Conservation (phyloP, 2,329 filamentous ascomycete species). For the Rugonectria rugulosa region DNA sequence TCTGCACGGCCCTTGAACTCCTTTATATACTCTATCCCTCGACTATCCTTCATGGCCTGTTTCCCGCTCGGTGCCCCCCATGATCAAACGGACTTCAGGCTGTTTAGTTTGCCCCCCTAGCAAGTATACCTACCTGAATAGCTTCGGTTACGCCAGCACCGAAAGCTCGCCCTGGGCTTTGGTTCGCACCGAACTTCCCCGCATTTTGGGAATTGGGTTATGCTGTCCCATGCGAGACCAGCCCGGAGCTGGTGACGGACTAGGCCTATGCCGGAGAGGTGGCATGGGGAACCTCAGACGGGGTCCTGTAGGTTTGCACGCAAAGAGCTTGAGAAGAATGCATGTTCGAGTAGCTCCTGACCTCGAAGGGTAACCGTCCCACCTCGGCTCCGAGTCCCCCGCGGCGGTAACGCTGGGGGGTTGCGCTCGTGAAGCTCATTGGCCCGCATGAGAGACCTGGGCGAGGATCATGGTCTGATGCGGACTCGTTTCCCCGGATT, state of each 20-base stretch:
- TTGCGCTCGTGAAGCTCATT: slow-evolving; percentile 1
- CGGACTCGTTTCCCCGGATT: slow-evolving; percentile 7
- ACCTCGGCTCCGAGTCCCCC: slow-evolving; percentile 20
- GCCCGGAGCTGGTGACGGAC: neutral
- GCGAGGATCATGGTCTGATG: slow-evolving; percentile 3
- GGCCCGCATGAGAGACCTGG: neutral
- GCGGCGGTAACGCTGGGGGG: neutral
- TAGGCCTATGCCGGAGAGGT: neutral
- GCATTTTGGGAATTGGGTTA: slow-evolving; percentile 1
- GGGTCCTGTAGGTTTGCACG: neutral
- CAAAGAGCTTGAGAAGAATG: neutral
- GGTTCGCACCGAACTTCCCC: slow-evolving; percentile 15
- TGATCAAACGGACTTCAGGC: slow-evolving; percentile 15
- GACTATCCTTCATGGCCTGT: slow-evolving; percentile 5
- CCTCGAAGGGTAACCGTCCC: neutral
- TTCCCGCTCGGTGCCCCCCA: neutral
- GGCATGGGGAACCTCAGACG: neutral
- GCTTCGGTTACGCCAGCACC: neutral
- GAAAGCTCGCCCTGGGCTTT: neutral
- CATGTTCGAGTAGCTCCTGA: neutral
- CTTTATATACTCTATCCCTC: slow-evolving; percentile 10
- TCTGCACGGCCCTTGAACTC: slow-evolving; percentile 2
- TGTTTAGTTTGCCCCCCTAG: slow-evolving; percentile 14
- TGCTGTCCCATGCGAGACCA: neutral
- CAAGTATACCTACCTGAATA: neutral